These are phyloP conservation scores for Rhododendron kiyosumense DNA, from an alignment of 148 eudicot genomes.

Conservation along the genomic window DNA sequence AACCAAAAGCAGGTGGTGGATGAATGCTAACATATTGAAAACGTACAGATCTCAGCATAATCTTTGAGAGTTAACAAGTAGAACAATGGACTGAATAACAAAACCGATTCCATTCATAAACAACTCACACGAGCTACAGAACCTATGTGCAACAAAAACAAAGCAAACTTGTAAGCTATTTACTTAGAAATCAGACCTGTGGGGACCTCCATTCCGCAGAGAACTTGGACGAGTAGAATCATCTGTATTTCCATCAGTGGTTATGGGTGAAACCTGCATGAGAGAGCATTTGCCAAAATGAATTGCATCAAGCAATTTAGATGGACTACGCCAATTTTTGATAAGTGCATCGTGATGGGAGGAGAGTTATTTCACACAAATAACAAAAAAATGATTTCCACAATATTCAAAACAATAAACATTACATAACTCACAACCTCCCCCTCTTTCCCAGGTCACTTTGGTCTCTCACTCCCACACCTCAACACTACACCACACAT, in stretches of 20 bases:
- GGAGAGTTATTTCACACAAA: background rate
- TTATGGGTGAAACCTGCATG: constrained; percentile 54
- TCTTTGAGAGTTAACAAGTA: background rate
- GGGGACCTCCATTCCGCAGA: constrained; percentile 27
- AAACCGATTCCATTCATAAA: background rate
- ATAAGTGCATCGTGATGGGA: background rate
- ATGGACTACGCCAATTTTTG: background rate
- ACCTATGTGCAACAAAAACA: background rate
- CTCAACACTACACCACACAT: background rate
- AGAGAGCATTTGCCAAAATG: constrained; percentile 4
- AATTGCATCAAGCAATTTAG: background rate
- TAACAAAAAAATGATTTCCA: background rate
- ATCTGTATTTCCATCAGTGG: constrained; percentile 38
- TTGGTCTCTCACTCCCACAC: background rate
- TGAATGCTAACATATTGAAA: constrained; percentile 44
- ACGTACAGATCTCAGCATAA: constrained; percentile 11
- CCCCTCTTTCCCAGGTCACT: background rate
- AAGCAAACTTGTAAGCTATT: background rate
- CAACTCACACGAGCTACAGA: background rate
- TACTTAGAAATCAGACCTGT: constrained; percentile 39
- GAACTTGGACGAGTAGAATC: constrained; percentile 34
- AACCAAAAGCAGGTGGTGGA: constrained; percentile 96
- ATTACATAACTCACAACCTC: background rate
- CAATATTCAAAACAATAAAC: background rate
- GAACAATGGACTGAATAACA: background rate